Conservation (phyloP, 2,329 filamentous ascomycete genomes). For the Alternaria sp. region DNA sequence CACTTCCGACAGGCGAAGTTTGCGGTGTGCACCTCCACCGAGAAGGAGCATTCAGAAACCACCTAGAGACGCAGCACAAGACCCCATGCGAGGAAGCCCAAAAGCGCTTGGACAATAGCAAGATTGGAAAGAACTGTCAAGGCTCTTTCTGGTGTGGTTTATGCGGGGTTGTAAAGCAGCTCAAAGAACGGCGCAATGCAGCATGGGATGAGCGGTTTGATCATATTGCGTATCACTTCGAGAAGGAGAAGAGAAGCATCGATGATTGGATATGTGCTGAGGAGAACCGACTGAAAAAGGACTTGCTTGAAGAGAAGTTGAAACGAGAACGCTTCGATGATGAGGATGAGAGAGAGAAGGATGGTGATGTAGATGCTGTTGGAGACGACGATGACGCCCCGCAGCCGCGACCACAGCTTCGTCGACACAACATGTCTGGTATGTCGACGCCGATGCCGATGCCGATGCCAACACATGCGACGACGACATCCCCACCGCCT, state of each 20-base stretch:
- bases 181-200: conserved; percentile 59
- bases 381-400: conserved; percentile 10
- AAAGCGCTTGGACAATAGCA: conserved; percentile 61
- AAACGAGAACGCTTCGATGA: conserved; percentile 32
- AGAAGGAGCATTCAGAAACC: conserved; percentile 66
- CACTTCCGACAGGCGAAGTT: background rate
- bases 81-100: conserved; percentile 37
- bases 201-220: conserved; percentile 70
- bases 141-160: conserved; percentile 88
- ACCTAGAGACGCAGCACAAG: conserved; percentile 65
- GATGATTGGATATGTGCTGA: conserved; percentile 63
- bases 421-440: background rate
- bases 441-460: background rate
- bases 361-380: conserved; percentile 11
- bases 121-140: conserved; percentile 71
- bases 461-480: background rate
- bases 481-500: background rate
- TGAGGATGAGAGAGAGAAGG: conserved; percentile 16
- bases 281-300: conserved; percentile 46
- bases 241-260: conserved; percentile 63
- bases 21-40: conserved; percentile 70
- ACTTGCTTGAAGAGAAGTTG: conserved; percentile 29
- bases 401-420: background rate
- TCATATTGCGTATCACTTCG: conserved; percentile 79
- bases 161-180: conserved; percentile 66